phyloP scores from a whole-genome alignment of 352 stramenopile genomes.

The Pythium aphanidermatum region DNA sequence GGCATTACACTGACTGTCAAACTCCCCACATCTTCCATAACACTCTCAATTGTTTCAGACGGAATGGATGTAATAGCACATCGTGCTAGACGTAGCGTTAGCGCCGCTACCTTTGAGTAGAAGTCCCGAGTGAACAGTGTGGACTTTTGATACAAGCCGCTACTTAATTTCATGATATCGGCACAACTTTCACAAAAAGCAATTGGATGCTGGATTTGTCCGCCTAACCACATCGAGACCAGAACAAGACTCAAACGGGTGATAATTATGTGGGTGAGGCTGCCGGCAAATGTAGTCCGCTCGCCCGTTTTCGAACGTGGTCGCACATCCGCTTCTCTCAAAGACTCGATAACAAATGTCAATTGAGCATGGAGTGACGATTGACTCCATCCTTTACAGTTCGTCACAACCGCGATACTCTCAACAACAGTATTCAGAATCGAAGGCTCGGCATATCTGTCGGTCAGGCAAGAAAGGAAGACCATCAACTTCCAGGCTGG shows the following conservation, averaged over 20 bases:
- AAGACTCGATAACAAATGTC: background rate
- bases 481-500: slow-evolving; percentile 2
- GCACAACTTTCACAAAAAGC: background rate
- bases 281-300: no score
- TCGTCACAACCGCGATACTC: background rate
- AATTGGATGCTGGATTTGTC: no score
- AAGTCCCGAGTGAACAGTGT: no score
- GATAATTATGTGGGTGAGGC: background rate
- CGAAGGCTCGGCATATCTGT: background rate
- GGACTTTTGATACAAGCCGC: no score
- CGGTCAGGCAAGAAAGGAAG: background rate
- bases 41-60: background rate
- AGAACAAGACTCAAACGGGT: slow-evolving; percentile 2
- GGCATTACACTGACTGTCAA: background rate
- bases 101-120: no score
- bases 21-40: background rate
- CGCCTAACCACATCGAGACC: background rate
- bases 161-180: background rate
- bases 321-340: no score
- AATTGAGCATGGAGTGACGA: slow-evolving; percentile 2
- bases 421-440: slow-evolving; percentile 1
- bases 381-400: slow-evolving; percentile 9
- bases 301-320: no score
- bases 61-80: no score
- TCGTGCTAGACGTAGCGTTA: no score